These are phyloP conservation scores for Sclerotinia glacialis DNA, from an alignment of 2,329 filamentous ascomycete species.

Conservation along the genomic window DNA sequence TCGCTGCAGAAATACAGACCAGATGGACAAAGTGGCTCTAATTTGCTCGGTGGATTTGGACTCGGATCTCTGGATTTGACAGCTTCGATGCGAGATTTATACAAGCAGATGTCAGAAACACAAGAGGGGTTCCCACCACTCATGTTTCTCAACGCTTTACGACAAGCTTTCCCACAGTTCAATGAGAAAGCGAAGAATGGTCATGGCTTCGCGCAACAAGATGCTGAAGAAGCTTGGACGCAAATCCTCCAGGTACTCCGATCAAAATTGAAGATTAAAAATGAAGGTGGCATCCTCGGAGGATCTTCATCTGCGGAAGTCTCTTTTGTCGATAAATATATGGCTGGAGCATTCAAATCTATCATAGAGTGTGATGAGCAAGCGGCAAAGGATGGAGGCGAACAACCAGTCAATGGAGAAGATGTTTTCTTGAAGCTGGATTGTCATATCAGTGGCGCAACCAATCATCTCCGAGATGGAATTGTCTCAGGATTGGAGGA, in stretches of 20 bases:
- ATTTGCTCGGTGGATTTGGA: slow-evolving; percentile 45
- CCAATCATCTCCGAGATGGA: slow-evolving; percentile 88
- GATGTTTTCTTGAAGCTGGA: slow-evolving; percentile 90
- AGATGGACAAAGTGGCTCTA: slow-evolving; percentile 30
- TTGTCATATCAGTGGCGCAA: slow-evolving; percentile 86
- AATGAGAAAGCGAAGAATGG: slow-evolving; percentile 82
- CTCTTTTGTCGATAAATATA: slow-evolving; percentile 87
- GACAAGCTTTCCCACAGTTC: slow-evolving; percentile 83
- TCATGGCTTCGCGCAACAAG: slow-evolving; percentile 90
- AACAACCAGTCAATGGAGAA: slow-evolving; percentile 63
- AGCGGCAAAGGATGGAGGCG: slow-evolving; percentile 69
- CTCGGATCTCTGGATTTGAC: slow-evolving; percentile 64
- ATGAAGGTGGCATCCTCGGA: slow-evolving; percentile 50
- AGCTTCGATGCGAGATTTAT: slow-evolving; percentile 74
- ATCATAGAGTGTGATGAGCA: slow-evolving; percentile 80
- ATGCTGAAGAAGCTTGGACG: slow-evolving; percentile 97
- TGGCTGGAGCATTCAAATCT: slow-evolving; percentile 78
- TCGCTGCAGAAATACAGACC: slow-evolving; percentile 65
- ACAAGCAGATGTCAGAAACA: slow-evolving; percentile 84
- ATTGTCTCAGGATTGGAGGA: slow-evolving; percentile 79
- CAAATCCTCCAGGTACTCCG: slow-evolving; percentile 85
- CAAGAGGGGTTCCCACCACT: slow-evolving; percentile 83
- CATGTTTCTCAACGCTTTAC: slow-evolving; percentile 77
- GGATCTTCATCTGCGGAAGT: slow-evolving; percentile 48
- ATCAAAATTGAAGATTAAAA: slow-evolving; percentile 69